These are phyloP conservation scores for Plasmodium berghei DNA, from an alignment of 169 alveolate genomes.

Conservation along the genomic window DNA sequence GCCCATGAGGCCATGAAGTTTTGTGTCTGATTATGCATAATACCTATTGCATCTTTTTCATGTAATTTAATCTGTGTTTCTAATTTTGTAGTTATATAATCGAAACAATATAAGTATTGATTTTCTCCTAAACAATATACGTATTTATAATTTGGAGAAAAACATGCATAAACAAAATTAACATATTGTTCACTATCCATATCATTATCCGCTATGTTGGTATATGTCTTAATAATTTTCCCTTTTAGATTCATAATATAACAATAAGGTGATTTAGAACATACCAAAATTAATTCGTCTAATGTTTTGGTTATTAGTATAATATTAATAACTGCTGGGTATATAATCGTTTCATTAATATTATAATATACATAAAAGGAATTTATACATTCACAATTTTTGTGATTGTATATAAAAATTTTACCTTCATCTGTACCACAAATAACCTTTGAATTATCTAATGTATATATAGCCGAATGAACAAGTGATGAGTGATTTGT, in stretches of 20 bases:
- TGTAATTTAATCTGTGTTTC: constrained; percentile 77
- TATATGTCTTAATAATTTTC: constrained; percentile 76
- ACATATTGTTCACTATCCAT: constrained; percentile 7
- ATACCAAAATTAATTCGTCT: constrained; percentile 81
- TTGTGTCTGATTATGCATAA: constrained; percentile 34
- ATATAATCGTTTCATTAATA: constrained; percentile 48
- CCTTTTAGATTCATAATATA: constrained; percentile 83
- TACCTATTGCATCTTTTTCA: constrained; percentile 54
- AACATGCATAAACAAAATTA: constrained; percentile 42
- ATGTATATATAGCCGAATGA: constrained; percentile 79
- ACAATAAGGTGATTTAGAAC: constrained; percentile 82
- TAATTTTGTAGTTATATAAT: constrained; percentile 76
- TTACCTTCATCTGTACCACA: constrained; percentile 87
- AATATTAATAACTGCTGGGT: constrained; percentile 38
- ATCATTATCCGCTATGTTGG: constrained; percentile 69
- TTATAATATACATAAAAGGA: constrained; percentile 81
- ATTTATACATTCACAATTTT: constrained; percentile 80
- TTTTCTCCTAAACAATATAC: constrained; percentile 83
- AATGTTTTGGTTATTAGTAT: constrained; percentile 59
- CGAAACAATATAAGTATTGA: constrained; percentile 81
- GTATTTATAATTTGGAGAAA: constrained; percentile 81
- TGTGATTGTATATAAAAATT: constrained; percentile 83
- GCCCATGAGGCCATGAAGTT: constrained; percentile 76
- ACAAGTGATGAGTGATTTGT: constrained; percentile 84
- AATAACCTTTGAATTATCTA: constrained; percentile 82